These are phyloP conservation scores for Arthrobotrys megalospora DNA, from an alignment of 2,329 filamentous ascomycete species.

Conservation along the genomic window DNA sequence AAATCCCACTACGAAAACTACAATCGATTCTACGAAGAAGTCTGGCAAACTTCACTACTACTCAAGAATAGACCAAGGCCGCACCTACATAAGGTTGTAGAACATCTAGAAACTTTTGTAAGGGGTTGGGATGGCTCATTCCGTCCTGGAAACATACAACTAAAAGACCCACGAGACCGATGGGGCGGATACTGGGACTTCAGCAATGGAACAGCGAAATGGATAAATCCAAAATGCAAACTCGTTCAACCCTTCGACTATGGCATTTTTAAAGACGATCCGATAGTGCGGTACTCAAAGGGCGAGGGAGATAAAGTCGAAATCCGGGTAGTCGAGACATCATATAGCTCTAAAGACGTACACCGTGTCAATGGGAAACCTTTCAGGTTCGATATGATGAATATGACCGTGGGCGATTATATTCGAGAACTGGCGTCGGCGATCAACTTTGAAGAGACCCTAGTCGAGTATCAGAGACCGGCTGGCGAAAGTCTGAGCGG, in stretches of 20 bases:
- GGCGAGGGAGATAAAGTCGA: slow-evolving; percentile 9
- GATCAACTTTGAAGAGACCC: background rate
- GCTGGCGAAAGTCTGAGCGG: background rate
- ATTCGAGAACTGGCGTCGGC: slow-evolving; percentile 7
- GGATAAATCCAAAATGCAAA: slow-evolving; percentile 26
- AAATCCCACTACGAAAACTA: slow-evolving; percentile 44
- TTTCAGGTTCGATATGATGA: background rate
- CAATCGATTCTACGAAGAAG: slow-evolving; percentile 30
- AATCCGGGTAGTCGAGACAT: background rate
- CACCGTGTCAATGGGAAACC: too few species aligned
- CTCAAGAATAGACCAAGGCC: slow-evolving; percentile 32
- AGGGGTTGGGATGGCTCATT: slow-evolving; percentile 22
- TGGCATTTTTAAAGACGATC: slow-evolving; percentile 42
- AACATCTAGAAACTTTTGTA: slow-evolving; percentile 33
- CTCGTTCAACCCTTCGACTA: slow-evolving; percentile 37
- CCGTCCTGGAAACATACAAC: slow-evolving; percentile 17
- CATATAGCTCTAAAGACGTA: background rate
- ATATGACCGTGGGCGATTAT: slow-evolving; percentile 42
- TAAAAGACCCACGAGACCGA: slow-evolving; percentile 10
- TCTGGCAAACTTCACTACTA: background rate
- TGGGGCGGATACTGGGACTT: slow-evolving; percentile 30
- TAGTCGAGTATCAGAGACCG: background rate
- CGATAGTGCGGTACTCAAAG: slow-evolving; percentile 20
- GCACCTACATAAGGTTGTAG: slow-evolving; percentile 17
- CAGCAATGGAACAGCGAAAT: background rate